phyloP scores from a whole-genome alignment of 163 green algal species.

The Scenedesmus sp. region DNA sequence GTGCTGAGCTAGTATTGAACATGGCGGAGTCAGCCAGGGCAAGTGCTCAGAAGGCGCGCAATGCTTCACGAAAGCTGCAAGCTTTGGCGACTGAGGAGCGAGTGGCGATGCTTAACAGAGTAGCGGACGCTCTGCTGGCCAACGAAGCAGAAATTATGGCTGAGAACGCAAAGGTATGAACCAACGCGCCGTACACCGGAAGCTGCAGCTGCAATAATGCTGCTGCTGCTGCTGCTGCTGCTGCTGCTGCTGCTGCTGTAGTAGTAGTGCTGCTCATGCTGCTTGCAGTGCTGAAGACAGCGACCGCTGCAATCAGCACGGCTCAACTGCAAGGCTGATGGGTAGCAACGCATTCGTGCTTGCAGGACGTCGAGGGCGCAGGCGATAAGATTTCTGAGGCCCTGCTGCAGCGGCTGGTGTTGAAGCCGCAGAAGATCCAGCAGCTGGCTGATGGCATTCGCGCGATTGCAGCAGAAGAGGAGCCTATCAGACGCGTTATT shows the following conservation, averaged over 20 bases:
- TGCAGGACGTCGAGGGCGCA: conserved; percentile 80
- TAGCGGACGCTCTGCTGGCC: conserved; percentile 89
- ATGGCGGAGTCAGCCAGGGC: conserved; percentile 44
- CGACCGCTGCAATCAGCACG: neutral
- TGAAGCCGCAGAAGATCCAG: conserved; percentile 92
- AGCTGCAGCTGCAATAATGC: neutral
- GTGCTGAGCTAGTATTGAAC: neutral
- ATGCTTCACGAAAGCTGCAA: conserved; percentile 86
- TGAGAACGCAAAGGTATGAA: conserved; percentile 75
- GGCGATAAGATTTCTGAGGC: conserved; percentile 77
- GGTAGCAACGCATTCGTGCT: neutral
- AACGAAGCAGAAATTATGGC: conserved; percentile 87
- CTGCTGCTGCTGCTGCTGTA: neutral
- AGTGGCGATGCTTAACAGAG: conserved; percentile 80
- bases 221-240: neutral
- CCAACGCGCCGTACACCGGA: neutral
- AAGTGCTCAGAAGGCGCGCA: conserved; percentile 81
- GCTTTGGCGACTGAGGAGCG: conserved; percentile 80
- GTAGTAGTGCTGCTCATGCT: neutral
- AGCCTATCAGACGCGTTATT: conserved; percentile 72
- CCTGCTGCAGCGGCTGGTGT: conserved; percentile 90
- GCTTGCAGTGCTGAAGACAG: neutral
- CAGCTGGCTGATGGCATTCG: conserved; percentile 92
- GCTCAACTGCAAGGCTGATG: neutral
- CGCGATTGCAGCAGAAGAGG: conserved; percentile 83